These are phyloP conservation scores for Exophiala oligosperma DNA, from an alignment of 2,329 filamentous ascomycete genomes.

Conservation along the genomic window DNA sequence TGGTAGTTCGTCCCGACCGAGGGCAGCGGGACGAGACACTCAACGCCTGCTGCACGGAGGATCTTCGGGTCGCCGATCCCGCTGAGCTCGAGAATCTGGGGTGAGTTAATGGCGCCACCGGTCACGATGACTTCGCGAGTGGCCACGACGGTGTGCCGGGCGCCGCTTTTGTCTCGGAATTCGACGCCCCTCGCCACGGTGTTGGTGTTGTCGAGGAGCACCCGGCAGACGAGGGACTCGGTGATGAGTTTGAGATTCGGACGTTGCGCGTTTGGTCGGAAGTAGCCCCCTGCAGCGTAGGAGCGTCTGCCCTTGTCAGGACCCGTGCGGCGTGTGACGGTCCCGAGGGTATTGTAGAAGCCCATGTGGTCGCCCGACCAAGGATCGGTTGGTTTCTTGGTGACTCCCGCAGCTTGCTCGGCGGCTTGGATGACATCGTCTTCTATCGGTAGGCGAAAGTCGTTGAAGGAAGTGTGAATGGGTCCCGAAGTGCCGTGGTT, in stretches of 20 bases:
- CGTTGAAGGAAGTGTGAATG: slow-evolving; percentile 34
- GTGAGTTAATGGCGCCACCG: slow-evolving; percentile 59
- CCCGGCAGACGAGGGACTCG: slow-evolving; percentile 47
- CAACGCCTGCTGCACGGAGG: slow-evolving; percentile 45
- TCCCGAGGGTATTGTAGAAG: slow-evolving; percentile 26
- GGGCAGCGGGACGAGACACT: slow-evolving; percentile 44
- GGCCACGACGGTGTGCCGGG: slow-evolving; percentile 37
- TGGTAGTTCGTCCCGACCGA: slow-evolving; percentile 54
- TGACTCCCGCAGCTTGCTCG: slow-evolving; percentile 20
- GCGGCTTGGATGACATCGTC: slow-evolving; percentile 26
- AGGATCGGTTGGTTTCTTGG: slow-evolving; percentile 25
- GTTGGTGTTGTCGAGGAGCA: slow-evolving; percentile 43
- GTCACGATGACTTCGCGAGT: slow-evolving; percentile 58
- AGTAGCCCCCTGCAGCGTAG: slow-evolving; percentile 47
- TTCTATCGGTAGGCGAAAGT: slow-evolving; percentile 22
- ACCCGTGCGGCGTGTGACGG: slow-evolving; percentile 25
- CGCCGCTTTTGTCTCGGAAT: slow-evolving; percentile 39
- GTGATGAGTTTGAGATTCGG: slow-evolving; percentile 51
- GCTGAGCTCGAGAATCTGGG: slow-evolving; percentile 61
- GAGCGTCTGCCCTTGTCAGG: slow-evolving; percentile 34
- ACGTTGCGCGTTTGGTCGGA: slow-evolving; percentile 37
- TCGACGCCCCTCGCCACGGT: slow-evolving; percentile 42
- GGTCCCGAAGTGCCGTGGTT: slow-evolving; percentile 36
- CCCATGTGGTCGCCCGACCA: slow-evolving; percentile 29
- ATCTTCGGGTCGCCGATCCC: slow-evolving; percentile 56